Evolutionary conservation across 768 basidiomycete genomes (phyloP).

Genomic region (Dioszegia aurantiaca): DNA sequence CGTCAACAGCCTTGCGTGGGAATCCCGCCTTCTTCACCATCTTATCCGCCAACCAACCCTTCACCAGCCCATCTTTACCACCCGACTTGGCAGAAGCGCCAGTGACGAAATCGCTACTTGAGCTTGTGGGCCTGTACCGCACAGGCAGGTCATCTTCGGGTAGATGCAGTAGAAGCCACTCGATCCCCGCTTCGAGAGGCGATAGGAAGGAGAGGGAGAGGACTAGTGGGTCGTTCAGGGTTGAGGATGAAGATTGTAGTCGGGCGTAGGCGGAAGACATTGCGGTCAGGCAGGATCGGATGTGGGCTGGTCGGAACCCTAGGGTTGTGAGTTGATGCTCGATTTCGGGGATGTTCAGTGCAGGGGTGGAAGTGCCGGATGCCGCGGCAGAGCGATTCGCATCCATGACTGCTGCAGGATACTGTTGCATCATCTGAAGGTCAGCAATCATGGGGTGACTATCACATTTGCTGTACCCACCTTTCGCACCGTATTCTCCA

Average conservation of each 20-base stretch:
- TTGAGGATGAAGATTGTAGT: conserved; percentile 56
- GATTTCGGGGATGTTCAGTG: conserved; percentile 56
- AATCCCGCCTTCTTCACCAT: conserved; percentile 80
- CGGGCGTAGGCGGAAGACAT: conserved; percentile 37
- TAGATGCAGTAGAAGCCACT: conserved; percentile 75
- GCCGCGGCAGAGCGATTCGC: conserved; percentile 32
- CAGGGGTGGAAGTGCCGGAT: conserved; percentile 31
- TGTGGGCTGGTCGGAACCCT: conserved; percentile 61
- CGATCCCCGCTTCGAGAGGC: conserved; percentile 73
- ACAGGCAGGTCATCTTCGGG: conserved; percentile 83
- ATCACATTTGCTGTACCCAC: conserved; percentile 51
- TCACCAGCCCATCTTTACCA: conserved; percentile 56
- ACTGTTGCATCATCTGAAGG: conserved; percentile 50
- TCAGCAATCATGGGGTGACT: neutral
- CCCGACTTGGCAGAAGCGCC: conserved; percentile 34
- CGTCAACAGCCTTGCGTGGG: conserved; percentile 68
- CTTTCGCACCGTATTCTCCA: conserved; percentile 77
- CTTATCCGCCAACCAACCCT: conserved; percentile 75
- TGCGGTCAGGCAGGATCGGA: conserved; percentile 60
- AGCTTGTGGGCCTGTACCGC: conserved; percentile 46
- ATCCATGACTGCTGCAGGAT: conserved; percentile 50
- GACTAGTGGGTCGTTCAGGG: conserved; percentile 61
- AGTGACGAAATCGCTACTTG: conserved; percentile 50
- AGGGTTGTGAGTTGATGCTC: conserved; percentile 61
- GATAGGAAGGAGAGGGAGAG: conserved; percentile 58